phyloP scores from a whole-genome alignment of 192 early-diverging fungal genomes.

The Cladochytrium replicatum region DNA sequence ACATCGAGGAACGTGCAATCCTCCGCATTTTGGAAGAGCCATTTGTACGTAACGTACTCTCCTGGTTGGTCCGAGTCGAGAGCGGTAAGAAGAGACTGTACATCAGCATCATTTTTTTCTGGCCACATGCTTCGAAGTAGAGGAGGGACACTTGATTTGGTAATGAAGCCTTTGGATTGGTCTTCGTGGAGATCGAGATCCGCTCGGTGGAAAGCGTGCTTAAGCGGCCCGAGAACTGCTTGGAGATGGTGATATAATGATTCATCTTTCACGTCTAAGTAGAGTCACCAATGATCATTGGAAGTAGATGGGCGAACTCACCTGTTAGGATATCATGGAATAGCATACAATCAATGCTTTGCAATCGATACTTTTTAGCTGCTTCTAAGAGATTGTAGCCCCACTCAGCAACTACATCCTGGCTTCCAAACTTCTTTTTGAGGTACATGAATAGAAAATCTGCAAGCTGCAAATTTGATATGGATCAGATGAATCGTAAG shows the following conservation, averaged over 20 bases:
- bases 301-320: slow-evolving; percentile 1
- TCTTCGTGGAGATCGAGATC: slow-evolving; percentile 27
- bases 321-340: slow-evolving; percentile 33
- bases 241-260: slow-evolving; percentile 28
- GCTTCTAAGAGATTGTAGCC: slow-evolving; percentile 43
- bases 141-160: slow-evolving; percentile 9
- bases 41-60: slow-evolving; percentile 22
- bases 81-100: background rate
- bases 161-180: slow-evolving; percentile 21
- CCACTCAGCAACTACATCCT: slow-evolving; percentile 49
- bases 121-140: slow-evolving; percentile 26
- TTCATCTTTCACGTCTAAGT: slow-evolving; percentile 24
- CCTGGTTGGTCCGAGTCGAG: slow-evolving; percentile 38
- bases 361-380: slow-evolving; percentile 16
- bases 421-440: slow-evolving; percentile 47
- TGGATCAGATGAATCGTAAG: background rate
- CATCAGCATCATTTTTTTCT: slow-evolving; percentile 15
- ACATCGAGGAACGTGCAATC: slow-evolving; percentile 34
- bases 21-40: slow-evolving; percentile 31
- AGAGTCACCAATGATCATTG: slow-evolving; percentile 5
- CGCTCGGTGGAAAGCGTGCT: slow-evolving; percentile 25
- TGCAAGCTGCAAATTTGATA: slow-evolving; percentile 18
- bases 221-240: slow-evolving; percentile 27
- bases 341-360: slow-evolving; percentile 26
- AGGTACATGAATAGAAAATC: slow-evolving; percentile 46